These are phyloP conservation scores for Saitoella complicata DNA, from an alignment of 805 yeast species.

Conservation along the genomic window DNA sequence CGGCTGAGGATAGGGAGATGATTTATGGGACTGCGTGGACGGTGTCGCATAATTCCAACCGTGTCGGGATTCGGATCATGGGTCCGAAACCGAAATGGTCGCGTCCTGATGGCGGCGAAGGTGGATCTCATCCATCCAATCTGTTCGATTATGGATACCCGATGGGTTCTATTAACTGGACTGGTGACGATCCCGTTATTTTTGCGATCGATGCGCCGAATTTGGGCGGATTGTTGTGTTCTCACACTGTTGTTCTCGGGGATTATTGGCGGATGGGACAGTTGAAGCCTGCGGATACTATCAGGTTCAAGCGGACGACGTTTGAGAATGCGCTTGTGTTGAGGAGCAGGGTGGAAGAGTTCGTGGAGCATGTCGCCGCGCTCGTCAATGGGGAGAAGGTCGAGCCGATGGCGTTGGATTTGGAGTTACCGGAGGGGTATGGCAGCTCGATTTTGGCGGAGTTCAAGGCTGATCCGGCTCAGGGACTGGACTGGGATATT, in stretches of 20 bases:
- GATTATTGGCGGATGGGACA: constrained; percentile 99
- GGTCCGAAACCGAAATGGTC: constrained; percentile 99
- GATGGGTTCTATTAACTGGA: constrained; percentile 89
- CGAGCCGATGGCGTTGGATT: neutral
- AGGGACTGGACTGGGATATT: neutral
- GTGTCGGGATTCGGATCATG: constrained; percentile 86
- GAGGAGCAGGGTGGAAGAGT: constrained; percentile 41
- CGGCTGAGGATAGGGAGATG: constrained; percentile 50
- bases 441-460: neutral
- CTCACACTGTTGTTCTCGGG: constrained; percentile 87
- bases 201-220: constrained; percentile 96
- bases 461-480: neutral
- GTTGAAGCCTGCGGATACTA: constrained; percentile 81
- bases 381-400: constrained; percentile 6
- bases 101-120: constrained; percentile 90
- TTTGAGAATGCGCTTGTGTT: constrained; percentile 52
- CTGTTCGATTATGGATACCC: constrained; percentile 96
- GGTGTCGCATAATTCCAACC: constrained; percentile 89
- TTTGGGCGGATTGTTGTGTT: constrained; percentile 92
- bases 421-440: neutral
- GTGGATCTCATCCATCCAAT: constrained; percentile 96
- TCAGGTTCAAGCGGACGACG: constrained; percentile 63
- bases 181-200: constrained; percentile 97
- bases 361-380: constrained; percentile 3
- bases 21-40: constrained; percentile 77